A percentile compares a stretch with the other conserved stretches of the same genome.
These are phyloP conservation scores for Hippophae gyantsensis DNA, from an alignment of 306 rosid species.

Conservation along the genomic window DNA sequence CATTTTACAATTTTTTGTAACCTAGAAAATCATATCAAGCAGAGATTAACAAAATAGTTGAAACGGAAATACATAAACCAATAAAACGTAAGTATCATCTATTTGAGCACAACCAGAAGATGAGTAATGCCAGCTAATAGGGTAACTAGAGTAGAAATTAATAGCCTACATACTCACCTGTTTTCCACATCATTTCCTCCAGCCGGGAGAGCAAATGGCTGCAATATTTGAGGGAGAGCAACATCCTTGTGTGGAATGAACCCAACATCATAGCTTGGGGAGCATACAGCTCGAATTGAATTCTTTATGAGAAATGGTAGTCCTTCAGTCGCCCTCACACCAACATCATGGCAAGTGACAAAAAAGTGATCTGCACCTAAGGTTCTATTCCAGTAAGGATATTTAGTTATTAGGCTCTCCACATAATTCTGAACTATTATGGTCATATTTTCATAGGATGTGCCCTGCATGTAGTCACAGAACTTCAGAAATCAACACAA, in stretches of 20 bases:
- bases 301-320: conserved; percentile 76
- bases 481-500: background rate
- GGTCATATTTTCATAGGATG: conserved; percentile 90
- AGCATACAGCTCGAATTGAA: conserved; percentile 88
- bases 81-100: background rate
- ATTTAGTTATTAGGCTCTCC: conserved; percentile 74
- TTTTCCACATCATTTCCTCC: conserved; percentile 90
- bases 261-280: conserved; percentile 94
- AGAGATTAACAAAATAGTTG: background rate
- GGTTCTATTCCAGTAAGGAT: conserved; percentile 98
- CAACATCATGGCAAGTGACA: conserved; percentile 98
- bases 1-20: too few species aligned
- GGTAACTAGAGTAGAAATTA: background rate
- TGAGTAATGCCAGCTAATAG: background rate
- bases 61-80: background rate
- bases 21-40: too few species aligned
- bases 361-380: conserved; percentile 94
- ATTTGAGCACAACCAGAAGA: background rate
- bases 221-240: conserved; percentile 93
- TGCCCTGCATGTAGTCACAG: conserved; percentile 49
- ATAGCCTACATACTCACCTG: conserved; percentile 36
- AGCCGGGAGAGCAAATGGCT: conserved; percentile 95
- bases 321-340: conserved; percentile 95
- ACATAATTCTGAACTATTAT: conserved; percentile 76
- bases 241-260: conserved; percentile 95